Base-by-base conservation (phyloP, 1,284 basidiomycete genomes). In the Microbotryomycetes sp. region DNA sequence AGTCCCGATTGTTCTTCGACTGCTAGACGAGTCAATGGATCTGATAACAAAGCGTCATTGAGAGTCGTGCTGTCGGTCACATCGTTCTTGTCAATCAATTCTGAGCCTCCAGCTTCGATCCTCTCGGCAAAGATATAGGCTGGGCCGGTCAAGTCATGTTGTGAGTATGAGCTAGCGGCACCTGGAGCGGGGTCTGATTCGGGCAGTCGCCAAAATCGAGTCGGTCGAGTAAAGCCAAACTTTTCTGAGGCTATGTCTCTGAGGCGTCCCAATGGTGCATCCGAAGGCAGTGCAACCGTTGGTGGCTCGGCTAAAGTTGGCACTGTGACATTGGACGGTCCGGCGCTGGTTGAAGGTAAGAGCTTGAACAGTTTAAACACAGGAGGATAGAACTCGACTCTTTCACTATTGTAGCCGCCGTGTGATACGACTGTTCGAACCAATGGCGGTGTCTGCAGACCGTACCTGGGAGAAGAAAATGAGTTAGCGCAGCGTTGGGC, bases 381-480 rank as follows among this genome's bases (percentile, higher is more conserved):
- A 2, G 86, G 85, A 19, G 92, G 91, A 58, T 83, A 82, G 54
- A 94, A 81, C 76, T 97, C 92, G 62, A 97, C 78, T 26, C 32
- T 45, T 14, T 65, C 64, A 30, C 46, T 49, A 22, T 36, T 51
- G 28, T 30, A 31, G 12, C 58, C 56, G 15, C 47, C 59, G 30
- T 68, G 66, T 4, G 79, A 76, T 62, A 91, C 83, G 59, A 91
- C 86, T 23, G 80, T 79, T 56, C 89, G 83, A 31, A 84, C 80
- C 51, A 92, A 77, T 2, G 82, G 77, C 51, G 80, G 77, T 15
- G 74, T 75, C 1, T 82, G 76, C 55, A 78, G 67, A 19, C 88
- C 89, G 75, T 91, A 92, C 86, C 87, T 89, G 72, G 4, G 48
- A 32, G 36, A 58, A 53, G 53, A 58, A n/a, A n/a, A n/a, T n/a